Conservation (phyloP, 2,329 filamentous ascomycete genomes). For the Penicillium sp. region DNA sequence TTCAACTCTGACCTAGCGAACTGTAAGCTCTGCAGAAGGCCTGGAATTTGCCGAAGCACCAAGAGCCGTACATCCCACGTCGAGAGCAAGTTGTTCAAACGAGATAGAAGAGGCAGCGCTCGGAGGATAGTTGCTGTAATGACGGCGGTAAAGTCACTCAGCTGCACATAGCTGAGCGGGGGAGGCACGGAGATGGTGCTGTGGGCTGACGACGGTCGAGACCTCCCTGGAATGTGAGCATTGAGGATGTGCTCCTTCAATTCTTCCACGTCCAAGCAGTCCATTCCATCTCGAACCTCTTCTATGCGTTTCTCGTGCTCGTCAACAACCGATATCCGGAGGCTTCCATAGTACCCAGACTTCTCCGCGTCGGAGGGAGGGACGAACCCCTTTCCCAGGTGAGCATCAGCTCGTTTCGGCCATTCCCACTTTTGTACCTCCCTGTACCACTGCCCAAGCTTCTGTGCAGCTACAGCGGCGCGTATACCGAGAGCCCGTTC, state of each 20-base stretch:
- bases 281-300: slow-evolving; percentile 64
- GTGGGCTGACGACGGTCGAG: slow-evolving; percentile 56
- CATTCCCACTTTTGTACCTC: slow-evolving; percentile 66
- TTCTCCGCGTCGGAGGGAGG: slow-evolving; percentile 30
- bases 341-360: slow-evolving; percentile 69
- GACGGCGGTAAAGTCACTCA: slow-evolving; percentile 89
- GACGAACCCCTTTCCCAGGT: slow-evolving; percentile 49
- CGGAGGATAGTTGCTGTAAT: slow-evolving; percentile 92
- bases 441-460: slow-evolving; percentile 61
- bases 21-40: slow-evolving; percentile 68
- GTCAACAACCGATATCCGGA: slow-evolving; percentile 67
- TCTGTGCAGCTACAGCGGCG: slow-evolving; percentile 63
- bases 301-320: slow-evolving; percentile 75
- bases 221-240: slow-evolving; percentile 72
- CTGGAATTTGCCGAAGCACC: slow-evolving; percentile 75
- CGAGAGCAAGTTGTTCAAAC: slow-evolving; percentile 72
- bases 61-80: slow-evolving; percentile 78
- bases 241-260: slow-evolving; percentile 87
- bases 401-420: slow-evolving; percentile 49
- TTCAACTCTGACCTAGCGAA: slow-evolving; percentile 41
- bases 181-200: slow-evolving; percentile 49
- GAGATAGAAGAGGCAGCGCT: slow-evolving; percentile 79
- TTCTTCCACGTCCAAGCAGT: slow-evolving; percentile 63
- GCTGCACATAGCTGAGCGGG: slow-evolving; percentile 63
- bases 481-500: slow-evolving; percentile 64